These are phyloP conservation scores for Chloropicon primus DNA, from an alignment of 139 green algal genomes.

Conservation along the genomic window DNA sequence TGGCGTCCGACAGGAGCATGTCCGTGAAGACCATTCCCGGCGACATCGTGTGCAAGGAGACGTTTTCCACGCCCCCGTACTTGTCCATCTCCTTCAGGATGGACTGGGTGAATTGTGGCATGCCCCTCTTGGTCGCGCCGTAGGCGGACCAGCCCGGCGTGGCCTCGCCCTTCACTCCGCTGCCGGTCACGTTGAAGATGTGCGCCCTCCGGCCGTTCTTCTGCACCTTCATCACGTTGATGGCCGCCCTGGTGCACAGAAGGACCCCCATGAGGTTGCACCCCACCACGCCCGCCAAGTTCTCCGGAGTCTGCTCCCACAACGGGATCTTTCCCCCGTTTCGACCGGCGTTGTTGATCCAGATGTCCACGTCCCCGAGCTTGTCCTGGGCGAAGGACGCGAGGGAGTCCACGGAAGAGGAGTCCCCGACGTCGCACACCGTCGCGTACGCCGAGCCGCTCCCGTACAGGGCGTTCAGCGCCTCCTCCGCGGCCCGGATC, in stretches of 20 bases:
- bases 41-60: too few species aligned
- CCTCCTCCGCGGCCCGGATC: too few species aligned
- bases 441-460: too few species aligned
- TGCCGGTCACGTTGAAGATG: conserved; percentile 19
- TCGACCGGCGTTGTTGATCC: conserved; percentile 48
- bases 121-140: too few species aligned
- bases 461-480: too few species aligned
- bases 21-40: too few species aligned
- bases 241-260: conserved; percentile 24
- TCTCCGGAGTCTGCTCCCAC: conserved; percentile 20
- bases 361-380: conserved; percentile 31
- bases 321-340: conserved; percentile 23
- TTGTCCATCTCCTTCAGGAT: too few species aligned
- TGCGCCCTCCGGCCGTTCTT: conserved; percentile 12
- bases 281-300: conserved; percentile 31
- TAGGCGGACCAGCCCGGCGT: too few species aligned
- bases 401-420: conserved; percentile 29
- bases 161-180: too few species aligned
- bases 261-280: conserved; percentile 39
- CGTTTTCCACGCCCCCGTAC: too few species aligned
- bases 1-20: too few species aligned
- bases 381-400: conserved; percentile 13
- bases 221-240: conserved; percentile 34
- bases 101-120: too few species aligned
- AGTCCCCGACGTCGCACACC: conserved; percentile 24